Conservation (phyloP, 169 alveolate genomes). For the Plasmodium adleri region DNA sequence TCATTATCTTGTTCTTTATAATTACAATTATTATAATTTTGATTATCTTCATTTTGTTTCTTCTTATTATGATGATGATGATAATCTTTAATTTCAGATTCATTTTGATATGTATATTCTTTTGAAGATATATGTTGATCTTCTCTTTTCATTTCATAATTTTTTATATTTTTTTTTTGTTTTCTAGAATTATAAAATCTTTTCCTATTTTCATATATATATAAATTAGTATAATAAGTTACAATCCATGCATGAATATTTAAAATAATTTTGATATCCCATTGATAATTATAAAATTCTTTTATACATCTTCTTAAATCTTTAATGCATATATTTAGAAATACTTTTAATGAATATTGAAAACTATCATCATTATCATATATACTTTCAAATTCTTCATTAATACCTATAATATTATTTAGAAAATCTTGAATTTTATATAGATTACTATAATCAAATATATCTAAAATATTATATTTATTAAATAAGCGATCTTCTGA, state of each 20-base stretch:
- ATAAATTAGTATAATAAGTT: conserved; percentile 58
- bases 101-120: no score
- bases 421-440: conserved; percentile 56
- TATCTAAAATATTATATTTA: conserved; percentile 37
- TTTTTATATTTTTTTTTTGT: background rate
- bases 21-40: background rate
- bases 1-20: background rate
- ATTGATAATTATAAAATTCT: conserved; percentile 27
- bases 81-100: no score
- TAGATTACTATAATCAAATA: conserved; percentile 41
- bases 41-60: background rate
- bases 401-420: conserved; percentile 55
- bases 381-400: conserved; percentile 57
- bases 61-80: background rate
- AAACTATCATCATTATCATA: conserved; percentile 49
- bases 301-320: conserved; percentile 57
- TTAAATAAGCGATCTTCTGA: conserved; percentile 21
- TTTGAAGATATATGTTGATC: background rate
- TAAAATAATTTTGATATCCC: conserved; percentile 62
- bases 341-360: conserved; percentile 38
- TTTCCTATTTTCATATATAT: conserved; percentile 48
- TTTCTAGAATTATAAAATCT: conserved; percentile 22
- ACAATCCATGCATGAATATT: conserved; percentile 74
- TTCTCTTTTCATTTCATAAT: background rate
- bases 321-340: conserved; percentile 59